Base-by-base conservation (phyloP, 305 asterid species). In the Solanum hybrid region DNA sequence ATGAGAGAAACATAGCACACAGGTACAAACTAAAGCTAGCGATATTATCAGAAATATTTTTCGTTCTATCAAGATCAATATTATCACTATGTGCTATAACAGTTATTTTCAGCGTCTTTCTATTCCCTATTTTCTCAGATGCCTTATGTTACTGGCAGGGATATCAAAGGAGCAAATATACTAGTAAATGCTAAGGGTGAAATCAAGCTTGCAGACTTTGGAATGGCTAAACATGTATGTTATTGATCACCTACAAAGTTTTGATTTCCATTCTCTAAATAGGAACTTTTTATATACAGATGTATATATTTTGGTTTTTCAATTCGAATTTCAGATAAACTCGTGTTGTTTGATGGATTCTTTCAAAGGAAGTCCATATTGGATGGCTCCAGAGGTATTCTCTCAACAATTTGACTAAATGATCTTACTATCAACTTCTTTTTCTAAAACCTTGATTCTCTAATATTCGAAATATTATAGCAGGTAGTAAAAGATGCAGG, bases 141-240 rank as follows among this genome's bases (percentile, higher is more conserved):
- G 69, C 31, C 40, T 37, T 36, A 0, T 87, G 34, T 19, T 40
- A 26, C 93, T 88, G 91, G 92, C 95, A 97, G 99, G 92, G 99
- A 97, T 92, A 97, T 97, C 87, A 97, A 97, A 93, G 99, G 98
- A 86, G 99, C 98, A 86, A 96, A 97, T 88, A 96, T 97, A 90
- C 94, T 97, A 92, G 99, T 97, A 24, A 98, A 93, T 88, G 98
- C 99, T 42, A 94, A 95, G 91, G 99, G 99, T 87, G 99, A 94
- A 91, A 92, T 97, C 90, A 97, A 97, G 90, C 98, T 97, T 88
- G 99, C 99, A 56, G 99, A 97, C 92, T 97, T 96, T 92, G 99
- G 99, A 93, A 97, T 97, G 99, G 99, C 99, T 73, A 97, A 97
- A 91, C 99, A 96, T 93, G 99, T 97, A 94, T 17, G 97, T 89